phyloP scores from a whole-genome alignment of 805 yeast species.

The Ogataea methanolica region DNA sequence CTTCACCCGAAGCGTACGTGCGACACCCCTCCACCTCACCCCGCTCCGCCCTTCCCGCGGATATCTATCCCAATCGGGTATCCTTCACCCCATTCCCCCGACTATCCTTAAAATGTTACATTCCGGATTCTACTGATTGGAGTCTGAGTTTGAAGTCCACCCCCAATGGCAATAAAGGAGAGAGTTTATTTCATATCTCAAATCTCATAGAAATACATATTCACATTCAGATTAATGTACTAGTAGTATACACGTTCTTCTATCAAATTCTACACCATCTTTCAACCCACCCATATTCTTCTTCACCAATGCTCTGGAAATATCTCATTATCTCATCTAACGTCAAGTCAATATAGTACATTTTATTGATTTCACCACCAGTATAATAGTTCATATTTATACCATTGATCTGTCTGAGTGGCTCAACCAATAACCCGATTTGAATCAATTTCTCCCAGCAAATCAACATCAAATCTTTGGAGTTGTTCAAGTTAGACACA shows the following conservation, averaged over 20 bases:
- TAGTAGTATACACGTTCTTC: background rate
- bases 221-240: background rate
- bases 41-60: too few relatives aligned
- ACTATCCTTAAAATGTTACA: too few relatives aligned
- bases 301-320: conserved; percentile 5
- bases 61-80: too few relatives aligned
- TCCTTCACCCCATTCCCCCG: too few relatives aligned
- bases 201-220: too few relatives aligned
- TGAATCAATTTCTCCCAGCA: conserved; percentile 71
- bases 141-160: too few relatives aligned
- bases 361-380: conserved; percentile 38
- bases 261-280: conserved; percentile 20
- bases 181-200: too few relatives aligned
- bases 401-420: conserved; percentile 19
- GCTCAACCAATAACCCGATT: conserved; percentile 43
- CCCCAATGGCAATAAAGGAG: too few relatives aligned
- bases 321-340: conserved; percentile 42
- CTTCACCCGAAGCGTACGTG: too few relatives aligned
- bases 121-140: too few relatives aligned
- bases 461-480: conserved; percentile 50
- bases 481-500: conserved; percentile 14
- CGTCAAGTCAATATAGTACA: conserved; percentile 47
- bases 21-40: too few relatives aligned
- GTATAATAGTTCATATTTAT: conserved; percentile 19
- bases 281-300: conserved; percentile 14